phyloP scores from a whole-genome alignment of 2,329 filamentous ascomycete genomes.

The Phialophora chinensis region DNA sequence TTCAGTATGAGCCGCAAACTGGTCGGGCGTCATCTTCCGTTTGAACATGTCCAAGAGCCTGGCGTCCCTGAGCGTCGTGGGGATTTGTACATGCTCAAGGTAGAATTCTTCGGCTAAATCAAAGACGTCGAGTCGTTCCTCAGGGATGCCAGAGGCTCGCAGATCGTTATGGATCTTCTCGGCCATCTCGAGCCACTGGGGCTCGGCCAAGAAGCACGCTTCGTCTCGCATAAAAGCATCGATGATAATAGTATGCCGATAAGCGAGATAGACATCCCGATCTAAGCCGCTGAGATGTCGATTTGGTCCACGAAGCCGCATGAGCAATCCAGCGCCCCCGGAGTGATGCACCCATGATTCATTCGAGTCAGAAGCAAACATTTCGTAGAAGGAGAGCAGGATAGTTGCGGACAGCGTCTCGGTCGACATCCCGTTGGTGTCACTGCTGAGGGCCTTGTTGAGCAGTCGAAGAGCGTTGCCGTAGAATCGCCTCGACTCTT shows the following conservation, averaged over 20 bases:
- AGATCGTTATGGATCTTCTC: conserved; percentile 42
- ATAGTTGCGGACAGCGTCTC: conserved; percentile 47
- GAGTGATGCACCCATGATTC: conserved; percentile 48
- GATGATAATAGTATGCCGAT: conserved; percentile 46
- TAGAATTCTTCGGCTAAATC: conserved; percentile 38
- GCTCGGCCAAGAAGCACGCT: conserved; percentile 46
- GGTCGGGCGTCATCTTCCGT: conserved; percentile 13
- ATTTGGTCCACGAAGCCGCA: conserved; percentile 45
- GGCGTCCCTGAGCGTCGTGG: conserved; percentile 26
- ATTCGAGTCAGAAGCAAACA: conserved; percentile 46
- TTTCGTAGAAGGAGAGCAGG: conserved; percentile 47
- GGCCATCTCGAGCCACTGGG: conserved; percentile 46
- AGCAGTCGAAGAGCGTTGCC: conserved; percentile 44
- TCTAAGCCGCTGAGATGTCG: conserved; percentile 46
- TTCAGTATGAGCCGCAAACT: conserved; percentile 15
- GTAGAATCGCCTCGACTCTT: conserved; percentile 44
- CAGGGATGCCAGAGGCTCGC: conserved; percentile 16
- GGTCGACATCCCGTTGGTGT: conserved; percentile 42
- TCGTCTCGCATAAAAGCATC: conserved; percentile 44
- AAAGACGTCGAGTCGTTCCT: conserved; percentile 35
- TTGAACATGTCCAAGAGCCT: conserved; percentile 6
- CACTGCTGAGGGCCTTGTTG: conserved; percentile 41
- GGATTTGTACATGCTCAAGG: conserved; percentile 33
- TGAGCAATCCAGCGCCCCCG: conserved; percentile 44
- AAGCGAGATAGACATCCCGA: conserved; percentile 45